Evolutionary conservation across 176 grass and related monocot species (phyloP), one percentile per base, ranked within the genome.

Genomic region (maize (Zea mays)): DNA sequence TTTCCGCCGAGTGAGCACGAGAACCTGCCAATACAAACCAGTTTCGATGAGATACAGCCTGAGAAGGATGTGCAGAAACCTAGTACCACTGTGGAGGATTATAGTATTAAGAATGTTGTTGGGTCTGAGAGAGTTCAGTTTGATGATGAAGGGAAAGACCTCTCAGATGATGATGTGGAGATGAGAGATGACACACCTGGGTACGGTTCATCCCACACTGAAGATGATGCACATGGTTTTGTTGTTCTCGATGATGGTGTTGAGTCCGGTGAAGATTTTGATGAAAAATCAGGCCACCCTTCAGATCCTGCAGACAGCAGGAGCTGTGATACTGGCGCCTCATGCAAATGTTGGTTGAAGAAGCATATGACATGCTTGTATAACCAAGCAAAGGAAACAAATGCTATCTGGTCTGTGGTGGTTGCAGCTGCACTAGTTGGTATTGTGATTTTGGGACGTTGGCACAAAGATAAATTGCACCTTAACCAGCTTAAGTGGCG

Each of bases 1-100:
- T 98, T 98, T 68, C 91, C 91, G 1, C 89, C 91, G 5, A 92
- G 65, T n/a, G 89, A 98, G 80, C 89, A 98, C 3, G 95, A 98
- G 86, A 92, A 94, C 79, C 91, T 92, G 47, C 95, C 91, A 4
- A 72, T 98, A 52, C 77, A 92, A 3, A 64, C 79, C 2, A 17
- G 40, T 13, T 67, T 79, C 34, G 64, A 73, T 37, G 89, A 88
- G 45, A 87, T 79, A 54, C 62, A 85, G 14, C 44, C 41, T 5
- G 75, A 86, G 43, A 71, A 36, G 40, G 67, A 85, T 36, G 67
- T 68, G 33, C 69, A 72, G n/a, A 87, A 88, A 35, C 78, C 61
- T 12, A 83, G 70, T 4, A 70, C 77, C 42, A 77, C 55, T 58
- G 11, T 76, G 51, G 72, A 94, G 6, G 85, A 50, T 35, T 65